A percentile compares a stretch with the other conserved stretches of the same genome.
Evolutionary conservation across 768 basidiomycete genomes (phyloP).

Genomic region (Ephemerocybe angulata): DNA sequence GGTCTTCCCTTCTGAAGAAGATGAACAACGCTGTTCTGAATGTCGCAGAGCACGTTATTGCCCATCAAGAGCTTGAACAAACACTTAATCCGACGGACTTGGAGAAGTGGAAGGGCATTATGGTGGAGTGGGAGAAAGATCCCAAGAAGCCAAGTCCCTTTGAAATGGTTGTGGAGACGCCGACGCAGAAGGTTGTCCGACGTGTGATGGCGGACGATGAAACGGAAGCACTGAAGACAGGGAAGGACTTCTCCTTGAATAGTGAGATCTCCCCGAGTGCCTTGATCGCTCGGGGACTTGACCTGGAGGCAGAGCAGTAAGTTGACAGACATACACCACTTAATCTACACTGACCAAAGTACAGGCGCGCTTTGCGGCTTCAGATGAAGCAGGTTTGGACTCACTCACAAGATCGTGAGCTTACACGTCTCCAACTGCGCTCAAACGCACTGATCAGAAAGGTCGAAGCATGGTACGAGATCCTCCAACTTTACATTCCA

Average conservation of each 20-base stretch:
- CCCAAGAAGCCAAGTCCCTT: too few species aligned
- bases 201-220: too few species aligned
- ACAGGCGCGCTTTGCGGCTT: background rate
- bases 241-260: background rate
- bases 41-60: too few species aligned
- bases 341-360: background rate
- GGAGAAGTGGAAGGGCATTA: too few species aligned
- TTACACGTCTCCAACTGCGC: constrained; percentile 9
- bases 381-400: constrained; percentile 5
- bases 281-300: constrained; percentile 15
- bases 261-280: constrained; percentile 11
- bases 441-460: constrained; percentile 15
- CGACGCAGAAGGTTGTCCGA: too few species aligned
- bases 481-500: constrained; percentile 14
- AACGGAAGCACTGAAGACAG: background rate
- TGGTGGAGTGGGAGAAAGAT: too few species aligned
- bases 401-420: constrained; percentile 14
- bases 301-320: constrained; percentile 20
- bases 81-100: too few species aligned
- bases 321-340: background rate
- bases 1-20: too few species aligned
- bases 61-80: too few species aligned
- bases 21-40: too few species aligned
- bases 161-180: too few species aligned
- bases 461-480: constrained; percentile 14